These are phyloP conservation scores for Podaxis pistillaris DNA, from an alignment of 768 basidiomycete species.

Conservation along the genomic window DNA sequence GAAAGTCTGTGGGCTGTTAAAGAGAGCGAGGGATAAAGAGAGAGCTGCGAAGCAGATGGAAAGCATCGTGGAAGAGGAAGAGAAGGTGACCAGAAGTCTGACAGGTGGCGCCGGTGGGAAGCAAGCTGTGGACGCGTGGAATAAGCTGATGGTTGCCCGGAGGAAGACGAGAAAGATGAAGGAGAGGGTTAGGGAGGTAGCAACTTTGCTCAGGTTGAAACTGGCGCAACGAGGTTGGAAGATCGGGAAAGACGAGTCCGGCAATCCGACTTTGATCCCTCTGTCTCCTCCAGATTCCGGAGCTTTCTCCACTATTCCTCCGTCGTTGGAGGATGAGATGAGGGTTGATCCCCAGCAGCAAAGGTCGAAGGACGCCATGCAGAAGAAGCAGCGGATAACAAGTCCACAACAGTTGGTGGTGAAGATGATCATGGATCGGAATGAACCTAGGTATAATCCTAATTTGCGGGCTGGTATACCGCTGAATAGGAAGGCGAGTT, in stretches of 20 bases:
- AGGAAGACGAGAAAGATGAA: conserved; percentile 10
- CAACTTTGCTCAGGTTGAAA: conserved; percentile 10
- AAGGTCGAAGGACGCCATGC: background rate
- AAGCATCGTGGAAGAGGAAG: conserved; percentile 28
- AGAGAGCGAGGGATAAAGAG: conserved; percentile 25
- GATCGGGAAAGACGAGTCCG: conserved; percentile 5
- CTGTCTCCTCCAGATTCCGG: background rate
- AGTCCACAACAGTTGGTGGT: conserved; percentile 10
- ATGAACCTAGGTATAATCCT: conserved; percentile 7
- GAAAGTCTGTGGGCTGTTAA: conserved; percentile 39
- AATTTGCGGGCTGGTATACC: background rate
- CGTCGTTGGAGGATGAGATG: background rate
- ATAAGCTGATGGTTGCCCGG: conserved; percentile 4
- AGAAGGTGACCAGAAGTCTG: conserved; percentile 23
- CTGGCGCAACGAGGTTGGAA: conserved; percentile 11
- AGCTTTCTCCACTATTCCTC: background rate
- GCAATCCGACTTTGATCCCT: background rate
- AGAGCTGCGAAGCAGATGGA: conserved; percentile 21
- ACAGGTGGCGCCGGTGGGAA: background rate
- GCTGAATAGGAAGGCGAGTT: background rate
- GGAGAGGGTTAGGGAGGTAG: conserved; percentile 10
- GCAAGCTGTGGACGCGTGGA: background rate
- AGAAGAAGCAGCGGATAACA: conserved; percentile 4
- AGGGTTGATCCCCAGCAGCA: background rate
- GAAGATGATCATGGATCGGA: conserved; percentile 14